phyloP scores from a whole-genome alignment of 2,329 filamentous ascomycete genomes.

The Colletotrichum agaves region DNA sequence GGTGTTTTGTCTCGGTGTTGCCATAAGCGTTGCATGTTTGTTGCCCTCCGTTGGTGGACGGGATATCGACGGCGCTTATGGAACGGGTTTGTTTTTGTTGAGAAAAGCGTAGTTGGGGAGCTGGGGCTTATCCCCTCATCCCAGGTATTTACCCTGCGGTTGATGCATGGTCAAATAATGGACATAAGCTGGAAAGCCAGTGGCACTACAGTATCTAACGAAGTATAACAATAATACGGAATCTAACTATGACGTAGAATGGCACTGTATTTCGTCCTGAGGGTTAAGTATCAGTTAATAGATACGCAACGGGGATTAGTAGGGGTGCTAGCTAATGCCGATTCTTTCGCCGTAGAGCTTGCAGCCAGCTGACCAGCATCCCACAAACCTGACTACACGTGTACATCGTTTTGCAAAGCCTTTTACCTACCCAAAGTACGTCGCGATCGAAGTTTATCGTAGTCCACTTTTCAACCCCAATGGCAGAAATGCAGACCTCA shows the following conservation, averaged over 20 bases:
- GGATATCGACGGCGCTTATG: background rate
- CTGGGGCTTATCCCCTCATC: background rate
- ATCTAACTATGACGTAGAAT: background rate
- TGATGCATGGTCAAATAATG: background rate
- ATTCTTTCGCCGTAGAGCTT: background rate
- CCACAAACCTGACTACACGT: no score
- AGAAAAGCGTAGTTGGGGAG: slow-evolving; percentile 6
- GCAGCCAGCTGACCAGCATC: no score
- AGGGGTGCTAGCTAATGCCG: background rate
- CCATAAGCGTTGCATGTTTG: slow-evolving; percentile 26
- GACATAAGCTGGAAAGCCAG: background rate
- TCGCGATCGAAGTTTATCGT: no score
- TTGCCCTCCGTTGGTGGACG: background rate
- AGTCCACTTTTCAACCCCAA: no score
- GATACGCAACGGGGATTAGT: slow-evolving; percentile 11
- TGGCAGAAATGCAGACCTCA: no score
- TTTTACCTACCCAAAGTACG: no score
- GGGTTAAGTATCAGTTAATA: background rate
- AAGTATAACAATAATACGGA: background rate
- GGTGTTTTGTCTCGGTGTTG: slow-evolving; percentile 21
- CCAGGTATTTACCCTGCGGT: background rate
- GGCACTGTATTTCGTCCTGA: background rate
- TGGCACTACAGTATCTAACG: background rate
- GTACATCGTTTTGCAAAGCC: no score
- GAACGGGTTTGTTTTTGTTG: slow-evolving; percentile 13